Percentiles rank a stretch among this genome's conserved stretches.
These are phyloP conservation scores for Phytophthora syringae DNA, from an alignment of 352 stramenopile genomes.

Conservation along the genomic window DNA sequence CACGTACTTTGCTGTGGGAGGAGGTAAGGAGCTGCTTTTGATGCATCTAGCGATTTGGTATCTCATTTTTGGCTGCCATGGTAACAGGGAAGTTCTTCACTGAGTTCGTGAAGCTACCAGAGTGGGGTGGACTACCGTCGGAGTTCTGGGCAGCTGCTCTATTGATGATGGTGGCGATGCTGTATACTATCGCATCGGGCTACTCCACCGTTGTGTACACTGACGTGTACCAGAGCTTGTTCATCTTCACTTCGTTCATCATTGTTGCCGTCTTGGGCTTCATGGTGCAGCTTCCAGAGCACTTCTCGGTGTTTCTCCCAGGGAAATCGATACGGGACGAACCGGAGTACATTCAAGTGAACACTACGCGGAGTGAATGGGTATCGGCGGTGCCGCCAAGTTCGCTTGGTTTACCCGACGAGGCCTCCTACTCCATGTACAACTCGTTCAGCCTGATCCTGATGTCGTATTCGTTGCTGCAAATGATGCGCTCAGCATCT, in stretches of 20 bases:
- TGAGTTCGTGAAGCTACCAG: slow-evolving; percentile 72
- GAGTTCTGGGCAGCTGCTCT: slow-evolving; percentile 76
- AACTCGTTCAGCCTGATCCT: slow-evolving; percentile 70
- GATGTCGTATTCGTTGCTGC: slow-evolving; percentile 63
- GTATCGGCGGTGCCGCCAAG: slow-evolving; percentile 46
- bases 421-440: slow-evolving; percentile 78
- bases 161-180: slow-evolving; percentile 70
- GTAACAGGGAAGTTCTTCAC: slow-evolving; percentile 74
- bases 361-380: slow-evolving; percentile 60
- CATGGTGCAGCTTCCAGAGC: slow-evolving; percentile 53
- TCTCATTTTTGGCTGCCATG: neutral
- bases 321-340: slow-evolving; percentile 40
- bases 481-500: slow-evolving; percentile 74
- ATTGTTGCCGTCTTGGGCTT: slow-evolving; percentile 69
- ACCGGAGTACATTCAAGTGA: slow-evolving; percentile 53
- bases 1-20: slow-evolving; percentile 82
- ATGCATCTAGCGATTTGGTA: neutral
- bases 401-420: slow-evolving; percentile 43
- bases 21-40: slow-evolving; percentile 30
- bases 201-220: slow-evolving; percentile 85
- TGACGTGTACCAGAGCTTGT: slow-evolving; percentile 84
- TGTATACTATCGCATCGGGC: slow-evolving; percentile 77
- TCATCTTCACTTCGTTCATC: slow-evolving; percentile 81
- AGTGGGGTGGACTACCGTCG: slow-evolving; percentile 58
- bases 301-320: slow-evolving; percentile 71